Evolutionary conservation across 768 basidiomycete genomes (phyloP).

Genomic region (Leccinum subgranulosum): DNA sequence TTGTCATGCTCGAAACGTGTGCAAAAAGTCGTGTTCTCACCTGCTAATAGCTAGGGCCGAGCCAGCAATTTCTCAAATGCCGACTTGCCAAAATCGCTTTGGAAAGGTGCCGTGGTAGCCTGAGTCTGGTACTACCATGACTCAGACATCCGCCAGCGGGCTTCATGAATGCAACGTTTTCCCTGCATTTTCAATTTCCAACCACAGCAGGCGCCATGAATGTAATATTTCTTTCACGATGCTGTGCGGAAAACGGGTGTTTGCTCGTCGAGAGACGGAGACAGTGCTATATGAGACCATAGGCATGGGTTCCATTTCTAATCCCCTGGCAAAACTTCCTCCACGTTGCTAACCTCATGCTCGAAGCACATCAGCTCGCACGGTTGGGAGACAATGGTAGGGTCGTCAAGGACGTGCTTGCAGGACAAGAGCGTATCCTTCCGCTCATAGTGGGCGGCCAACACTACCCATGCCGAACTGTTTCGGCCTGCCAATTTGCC

Average conservation of each 20-base stretch:
- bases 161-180: slow-evolving; percentile 18
- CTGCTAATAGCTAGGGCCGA: too few species aligned
- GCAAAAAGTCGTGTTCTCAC: too few species aligned
- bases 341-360: slow-evolving; percentile 6
- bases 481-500: slow-evolving; percentile 58
- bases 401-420: slow-evolving; percentile 22
- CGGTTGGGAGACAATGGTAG: slow-evolving; percentile 9
- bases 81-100: background rate
- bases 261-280: slow-evolving; percentile 3
- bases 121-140: too few species aligned
- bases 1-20: too few species aligned
- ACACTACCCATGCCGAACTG: slow-evolving; percentile 39
- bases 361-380: slow-evolving; percentile 6
- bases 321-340: background rate
- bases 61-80: too few species aligned
- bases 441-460: slow-evolving; percentile 42
- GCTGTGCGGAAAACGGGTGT: slow-evolving; percentile 1
- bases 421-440: slow-evolving; percentile 41
- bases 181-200: background rate
- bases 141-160: background rate
- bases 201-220: background rate
- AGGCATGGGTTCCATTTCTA: background rate
- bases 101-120: too few species aligned
- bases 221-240: slow-evolving; percentile 6
- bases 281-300: slow-evolving; percentile 14